Base-by-base conservation (phyloP, 768 basidiomycete genomes). In the Panaeolus cyanescens region DNA sequence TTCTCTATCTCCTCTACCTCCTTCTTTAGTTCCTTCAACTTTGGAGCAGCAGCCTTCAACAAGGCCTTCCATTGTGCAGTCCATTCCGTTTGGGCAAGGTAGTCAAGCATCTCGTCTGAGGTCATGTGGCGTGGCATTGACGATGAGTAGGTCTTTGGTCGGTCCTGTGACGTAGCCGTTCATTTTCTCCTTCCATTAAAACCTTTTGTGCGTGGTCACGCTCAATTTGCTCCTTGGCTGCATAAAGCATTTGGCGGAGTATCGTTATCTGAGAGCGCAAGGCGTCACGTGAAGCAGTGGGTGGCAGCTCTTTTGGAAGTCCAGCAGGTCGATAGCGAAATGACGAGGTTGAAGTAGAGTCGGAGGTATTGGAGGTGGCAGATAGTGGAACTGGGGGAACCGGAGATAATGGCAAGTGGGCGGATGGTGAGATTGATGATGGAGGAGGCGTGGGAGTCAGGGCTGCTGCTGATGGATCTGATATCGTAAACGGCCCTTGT, bases 121-220 rank as follows among this genome's bases (percentile, higher is more conserved):
- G 70, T 73, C 67, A 73, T 67, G 53, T 72, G 71, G 1, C 60
- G 58, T 15, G 68, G 63, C 39, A 59, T 56, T 58, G 64, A 50
- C 1, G 63, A 61, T 50, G 45, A 50, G 45, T 50, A 50, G 4
- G 58, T 58, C 4, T 67, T 2, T 40, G 36, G 58, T 66, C 71
- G 20, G 69, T 20, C 20, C 62, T 59, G 55, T 68, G 50, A 1
- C 69, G 56, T 33, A 75, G 50, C 36, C 60, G 25, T 45, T 66
- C 68, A 62, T 75, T 76, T 60, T 76, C 72, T 0, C 39, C 32
- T 28, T 73, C 72, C 70, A 75, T 73, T 5, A 75, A 58, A 37
- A 58, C 39, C 60, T 62, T 71, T 25, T 56, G 62, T 6, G 71
- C 68, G 25, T 67, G 61, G 25, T 70, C 71, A 5, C 22, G 37